Base-by-base conservation (phyloP, 371 early-diverging fungal species). In the Saksenaea oblongispora region DNA sequence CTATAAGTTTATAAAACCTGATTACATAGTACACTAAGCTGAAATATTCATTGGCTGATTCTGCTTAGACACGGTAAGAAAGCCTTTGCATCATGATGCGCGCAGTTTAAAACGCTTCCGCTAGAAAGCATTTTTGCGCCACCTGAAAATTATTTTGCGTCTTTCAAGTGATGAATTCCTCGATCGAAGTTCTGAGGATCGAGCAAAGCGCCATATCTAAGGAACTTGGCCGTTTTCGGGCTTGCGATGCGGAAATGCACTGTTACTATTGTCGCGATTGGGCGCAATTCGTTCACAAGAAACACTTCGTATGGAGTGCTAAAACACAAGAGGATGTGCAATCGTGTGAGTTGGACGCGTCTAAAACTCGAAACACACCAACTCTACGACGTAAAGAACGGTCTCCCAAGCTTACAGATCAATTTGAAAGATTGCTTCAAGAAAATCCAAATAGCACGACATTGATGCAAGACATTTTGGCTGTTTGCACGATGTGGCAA, bases 231-330 rank as follows among this genome's bases (percentile, higher is more conserved):
- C 76, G 87, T 58, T 91, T 88, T 56, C 79, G 91, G 17, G 81
- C 91, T 9, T 91, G 92, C 61, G 90, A 91, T 61, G 69, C 73
- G 63, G 84, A 84, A 58, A 79, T 78, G 27, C 83, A 84, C 58
- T 88, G 90, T 68, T 80, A 89, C 56, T 91, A 88, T 59, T 91
- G 92, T 61, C 88, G 92, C 44, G 92, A 91, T 69, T 91, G 92
- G 92, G 89, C 89, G 31, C 87, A 85, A 61, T 87, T 78, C 76
- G 85, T 91, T 13, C 89, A 90, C 63, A 85, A 89, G 60, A 87
- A 87, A 72, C 86, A 80, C 18, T 83, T 82, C 60, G 67, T 69
- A 34, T 75, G 74, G 67, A 66, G 55, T 44, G 69, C 76, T 17
- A 75, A 76, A 56, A 69, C 68, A 5, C 74, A 71, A 54, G 77